phyloP scores from a whole-genome alignment of 1,284 basidiomycete species.

The Earliella scabrosa region DNA sequence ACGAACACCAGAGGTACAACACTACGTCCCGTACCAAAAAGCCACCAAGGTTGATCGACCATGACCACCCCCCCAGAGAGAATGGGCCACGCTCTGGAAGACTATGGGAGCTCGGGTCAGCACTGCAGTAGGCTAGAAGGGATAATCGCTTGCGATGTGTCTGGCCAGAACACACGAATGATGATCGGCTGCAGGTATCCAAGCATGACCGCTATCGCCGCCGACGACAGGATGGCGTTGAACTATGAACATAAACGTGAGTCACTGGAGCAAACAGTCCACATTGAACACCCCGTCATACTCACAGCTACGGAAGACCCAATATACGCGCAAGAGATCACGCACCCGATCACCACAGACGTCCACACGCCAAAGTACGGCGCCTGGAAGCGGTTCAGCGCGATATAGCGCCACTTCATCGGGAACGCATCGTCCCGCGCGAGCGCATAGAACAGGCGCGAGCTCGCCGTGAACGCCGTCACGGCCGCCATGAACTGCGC shows the following conservation, averaged over 20 bases:
- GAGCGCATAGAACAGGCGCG: slow-evolving; percentile 59
- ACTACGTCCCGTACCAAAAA: slow-evolving; percentile 42
- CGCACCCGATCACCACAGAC: slow-evolving; percentile 56
- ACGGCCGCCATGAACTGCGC: slow-evolving; percentile 62
- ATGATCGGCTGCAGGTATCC: slow-evolving; percentile 62
- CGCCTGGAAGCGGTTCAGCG: slow-evolving; percentile 56
- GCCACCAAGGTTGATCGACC: slow-evolving; percentile 53
- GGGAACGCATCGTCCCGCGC: slow-evolving; percentile 61
- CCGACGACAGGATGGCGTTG: slow-evolving; percentile 59
- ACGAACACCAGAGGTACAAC: background rate
- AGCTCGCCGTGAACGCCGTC: slow-evolving; percentile 63
- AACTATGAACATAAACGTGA: slow-evolving; percentile 41
- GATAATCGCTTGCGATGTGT: slow-evolving; percentile 43
- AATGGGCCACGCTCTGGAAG: slow-evolving; percentile 56
- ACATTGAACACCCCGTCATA: slow-evolving; percentile 8
- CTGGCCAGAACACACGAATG: slow-evolving; percentile 62
- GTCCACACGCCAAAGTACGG: slow-evolving; percentile 62
- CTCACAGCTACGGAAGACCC: slow-evolving; percentile 57
- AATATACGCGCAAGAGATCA: slow-evolving; percentile 63
- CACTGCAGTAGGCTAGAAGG: background rate
- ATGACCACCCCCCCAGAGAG: slow-evolving; percentile 56
- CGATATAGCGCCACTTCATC: slow-evolving; percentile 49
- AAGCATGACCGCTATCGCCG: slow-evolving; percentile 63
- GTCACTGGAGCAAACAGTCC: background rate
- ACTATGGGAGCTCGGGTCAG: background rate